Evolutionary conservation across 345 rosid genomes (phyloP).

Genomic region (Salix exigua): DNA sequence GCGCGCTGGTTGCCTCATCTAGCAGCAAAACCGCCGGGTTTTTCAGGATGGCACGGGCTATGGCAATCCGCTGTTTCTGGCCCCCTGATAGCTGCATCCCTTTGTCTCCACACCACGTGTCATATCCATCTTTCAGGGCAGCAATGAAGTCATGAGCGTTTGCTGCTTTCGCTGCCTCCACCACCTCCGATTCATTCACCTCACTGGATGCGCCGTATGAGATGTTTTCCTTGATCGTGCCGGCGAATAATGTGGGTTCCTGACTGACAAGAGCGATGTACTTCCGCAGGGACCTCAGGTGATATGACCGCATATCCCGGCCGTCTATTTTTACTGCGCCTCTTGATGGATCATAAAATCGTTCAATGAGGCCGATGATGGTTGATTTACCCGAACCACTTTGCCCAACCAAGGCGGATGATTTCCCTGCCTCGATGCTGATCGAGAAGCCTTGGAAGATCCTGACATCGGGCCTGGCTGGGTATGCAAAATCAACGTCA

Average conservation of each 20-base stretch:
- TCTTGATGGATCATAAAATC: slow-evolving; percentile 25
- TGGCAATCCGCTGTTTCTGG: slow-evolving; percentile 34
- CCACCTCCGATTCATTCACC: slow-evolving; percentile 13
- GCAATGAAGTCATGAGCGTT: slow-evolving; percentile 34
- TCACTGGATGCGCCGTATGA: slow-evolving; percentile 8
- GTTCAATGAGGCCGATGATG: slow-evolving; percentile 22
- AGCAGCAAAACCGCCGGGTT: slow-evolving; percentile 22
- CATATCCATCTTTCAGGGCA: slow-evolving; percentile 25
- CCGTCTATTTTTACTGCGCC: slow-evolving; percentile 25
- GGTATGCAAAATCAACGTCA: slow-evolving; percentile 28
- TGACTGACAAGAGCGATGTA: slow-evolving; percentile 29
- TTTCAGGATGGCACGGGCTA: slow-evolving; percentile 35
- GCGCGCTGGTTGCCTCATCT: slow-evolving; percentile 41
- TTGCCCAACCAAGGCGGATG: slow-evolving; percentile 31
- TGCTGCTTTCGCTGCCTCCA: slow-evolving; percentile 21
- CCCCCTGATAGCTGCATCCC: slow-evolving; percentile 38
- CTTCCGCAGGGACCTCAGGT: slow-evolving; percentile 21
- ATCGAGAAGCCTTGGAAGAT: slow-evolving; percentile 23
- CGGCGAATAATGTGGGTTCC: slow-evolving; percentile 23
- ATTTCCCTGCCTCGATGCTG: slow-evolving; percentile 27
- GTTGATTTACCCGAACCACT: slow-evolving; percentile 36
- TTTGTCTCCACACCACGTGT: slow-evolving; percentile 29
- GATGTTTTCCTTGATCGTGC: slow-evolving; percentile 26
- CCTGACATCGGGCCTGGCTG: slow-evolving; percentile 24
- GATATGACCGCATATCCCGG: slow-evolving; percentile 18